Base-by-base conservation (phyloP, 192 early-diverging fungal species). In the Rhizophagus sp. region DNA sequence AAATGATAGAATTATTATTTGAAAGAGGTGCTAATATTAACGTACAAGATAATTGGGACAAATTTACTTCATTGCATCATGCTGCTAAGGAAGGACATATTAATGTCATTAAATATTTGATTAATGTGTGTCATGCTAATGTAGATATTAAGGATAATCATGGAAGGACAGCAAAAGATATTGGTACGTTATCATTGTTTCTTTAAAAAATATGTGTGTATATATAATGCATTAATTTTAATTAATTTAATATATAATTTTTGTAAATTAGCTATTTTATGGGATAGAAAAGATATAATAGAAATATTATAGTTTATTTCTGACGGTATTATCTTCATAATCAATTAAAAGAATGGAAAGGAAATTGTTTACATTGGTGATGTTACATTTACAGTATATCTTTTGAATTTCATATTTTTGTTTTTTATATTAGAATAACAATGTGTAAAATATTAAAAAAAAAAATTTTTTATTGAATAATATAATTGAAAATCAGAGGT, bases 1-100 rank as follows among this genome's bases (percentile, higher is more conserved):
- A 76, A 25, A 47, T 83, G 9, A 13, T 85, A 11, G 63, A 68
- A 57, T 49, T 82, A 3, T 67, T 85, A 50, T 25, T 50, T 34
- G 72, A 76, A 36, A 70, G 13, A 47, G 15, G 47, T 15, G n/a
- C 79, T 6, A 12, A 81, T 41, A 75, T 81, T 73, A 62, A 87
- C 77, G 49, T 36, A 27, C 63, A 70, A 22, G 86, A 87, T 64
- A 62, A 57, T 24, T 87, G 82, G 86, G 86, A 87, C 71, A 39
- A 72, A 34, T 87, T 84, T 84, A 83, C 86, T 50, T 79, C 84
- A n/a, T 62, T 87, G 2, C 83, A 85, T 81, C 81, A 85, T 47
- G 84, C 86, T 9, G 78, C 82, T 22, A 82, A 73, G 68, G 72
- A 87, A 68, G 81, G 82, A 2, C 72, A 85, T 50, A 10, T 80